Percentiles rank a stretch among this genome's conserved stretches.
These are phyloP conservation scores for Moesziomyces sp. DNA, from an alignment of 1,284 basidiomycete genomes.

Conservation along the genomic window DNA sequence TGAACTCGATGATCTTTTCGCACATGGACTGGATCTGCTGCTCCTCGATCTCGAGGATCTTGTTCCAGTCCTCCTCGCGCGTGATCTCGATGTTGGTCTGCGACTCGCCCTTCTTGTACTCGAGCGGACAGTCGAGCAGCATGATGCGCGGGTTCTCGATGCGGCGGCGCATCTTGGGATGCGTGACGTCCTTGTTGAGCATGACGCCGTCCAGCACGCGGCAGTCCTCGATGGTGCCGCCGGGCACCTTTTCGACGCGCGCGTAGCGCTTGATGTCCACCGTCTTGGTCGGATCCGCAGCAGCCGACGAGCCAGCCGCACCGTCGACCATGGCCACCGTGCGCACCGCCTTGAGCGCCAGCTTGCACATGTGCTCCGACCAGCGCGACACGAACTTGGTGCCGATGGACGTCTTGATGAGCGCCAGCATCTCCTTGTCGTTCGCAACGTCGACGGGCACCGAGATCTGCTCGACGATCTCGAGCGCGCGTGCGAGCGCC, in stretches of 20 bases:
- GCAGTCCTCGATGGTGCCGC: slow-evolving; percentile 95
- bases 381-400: slow-evolving; percentile 97
- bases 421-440: slow-evolving; percentile 90
- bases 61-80: slow-evolving; percentile 91
- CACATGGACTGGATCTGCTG: slow-evolving; percentile 93
- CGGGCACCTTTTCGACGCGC: slow-evolving; percentile 95
- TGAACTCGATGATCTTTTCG: slow-evolving; percentile 88
- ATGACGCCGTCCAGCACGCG: slow-evolving; percentile 89
- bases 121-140: slow-evolving; percentile 92
- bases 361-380: slow-evolving; percentile 96
- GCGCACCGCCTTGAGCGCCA: slow-evolving; percentile 90
- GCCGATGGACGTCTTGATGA: slow-evolving; percentile 99
- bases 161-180: slow-evolving; percentile 92
- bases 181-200: slow-evolving; percentile 99
- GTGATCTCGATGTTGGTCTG: slow-evolving; percentile 99
- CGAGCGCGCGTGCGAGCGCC: slow-evolving; percentile 88
- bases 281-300: slow-evolving; percentile 69
- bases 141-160: slow-evolving; percentile 91
- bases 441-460: slow-evolving; percentile 87
- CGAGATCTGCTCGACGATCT: slow-evolving; percentile 86
- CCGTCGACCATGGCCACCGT: slow-evolving; percentile 76
- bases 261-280: slow-evolving; percentile 99
- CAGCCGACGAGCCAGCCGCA: slow-evolving; percentile 18
- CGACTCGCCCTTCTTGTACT: slow-evolving; percentile 99
- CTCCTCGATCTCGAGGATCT: slow-evolving; percentile 94